Evolutionary conservation across 2,329 filamentous ascomycete species (phyloP), one percentile per base, ranked within the genome.

Genomic region (Aureobasidium sp.): DNA sequence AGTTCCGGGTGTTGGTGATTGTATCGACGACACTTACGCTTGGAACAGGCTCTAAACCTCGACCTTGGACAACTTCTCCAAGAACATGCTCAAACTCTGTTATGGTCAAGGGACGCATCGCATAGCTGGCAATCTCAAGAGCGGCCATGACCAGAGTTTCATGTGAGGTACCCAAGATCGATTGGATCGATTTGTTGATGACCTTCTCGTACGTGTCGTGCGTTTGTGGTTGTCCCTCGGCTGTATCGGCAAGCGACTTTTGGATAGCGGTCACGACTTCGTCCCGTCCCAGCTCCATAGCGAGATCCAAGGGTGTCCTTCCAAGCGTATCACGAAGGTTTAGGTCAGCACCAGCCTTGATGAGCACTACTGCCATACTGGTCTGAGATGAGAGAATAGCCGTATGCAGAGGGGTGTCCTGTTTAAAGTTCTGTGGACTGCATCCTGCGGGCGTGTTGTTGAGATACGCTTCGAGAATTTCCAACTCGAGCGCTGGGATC

Each of bases 71-170:
- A 22, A 42, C 2, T 8, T 22, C 8, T 20, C 7, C 22, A 4
- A 44, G 41, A 44, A 8, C 41, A 44, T 44, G 41, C 41, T 44
- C 6, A 44, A 44, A 44, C 11, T 44, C 41, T 11, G 17, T n/a
- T 22, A 7, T 44, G 9, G 9, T 22, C 20, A 44, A 22, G 9
- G 8, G 41, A 11, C 17, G 20, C 9, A 20, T 11, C 15, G 41
- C 41, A 12, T 44, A 11, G 41, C 5, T 20, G 9, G 9, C 41
- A 22, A 44, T 22, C 41, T 44, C 17, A 5, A 44, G 41, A 20
- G 41, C 17, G 6, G 41, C 41, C 17, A 44, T 44, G 2, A n/a
- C 41, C 1, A 44, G n/a, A n/a, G 7, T n/a, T 22, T 74, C 36
- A 39, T 15, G 36, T 39, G 36, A 14, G 14, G 36, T 17, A 15